phyloP scores from a whole-genome alignment of 352 stramenopile species.

The Phytophthora meadii region DNA sequence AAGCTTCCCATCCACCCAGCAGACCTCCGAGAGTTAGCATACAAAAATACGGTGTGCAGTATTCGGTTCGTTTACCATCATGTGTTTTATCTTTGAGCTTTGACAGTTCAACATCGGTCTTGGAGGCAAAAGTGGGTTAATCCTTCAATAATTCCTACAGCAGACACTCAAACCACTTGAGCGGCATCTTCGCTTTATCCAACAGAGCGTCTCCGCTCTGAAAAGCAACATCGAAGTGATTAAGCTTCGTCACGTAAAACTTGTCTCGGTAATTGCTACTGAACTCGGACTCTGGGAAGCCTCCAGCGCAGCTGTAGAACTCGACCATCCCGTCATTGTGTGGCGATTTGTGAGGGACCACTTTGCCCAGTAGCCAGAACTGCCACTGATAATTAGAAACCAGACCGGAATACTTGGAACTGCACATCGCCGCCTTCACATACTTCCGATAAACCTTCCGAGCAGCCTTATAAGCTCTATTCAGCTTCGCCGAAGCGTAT shows the following conservation, averaged over 20 bases:
- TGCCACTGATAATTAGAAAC: slow-evolving; percentile 27
- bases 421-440: slow-evolving; percentile 28
- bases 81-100: slow-evolving; percentile 34
- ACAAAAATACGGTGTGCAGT: slow-evolving; percentile 1
- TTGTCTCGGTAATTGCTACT: slow-evolving; percentile 31
- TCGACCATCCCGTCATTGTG: slow-evolving; percentile 44
- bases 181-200: slow-evolving; percentile 46
- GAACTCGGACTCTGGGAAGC: slow-evolving; percentile 31
- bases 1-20: slow-evolving; percentile 4
- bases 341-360: slow-evolving; percentile 36
- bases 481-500: slow-evolving; percentile 23
- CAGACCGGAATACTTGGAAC: slow-evolving; percentile 31
- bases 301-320: slow-evolving; percentile 44
- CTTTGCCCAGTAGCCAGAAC: slow-evolving; percentile 8
- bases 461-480: slow-evolving; percentile 31
- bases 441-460: slow-evolving; percentile 32
- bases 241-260: slow-evolving; percentile 49
- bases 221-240: slow-evolving; percentile 46
- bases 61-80: slow-evolving; percentile 26
- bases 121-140: too few species aligned
- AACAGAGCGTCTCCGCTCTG: slow-evolving; percentile 49
- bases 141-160: slow-evolving; percentile 12
- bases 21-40: not conserved
- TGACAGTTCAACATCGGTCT: slow-evolving; percentile 16
- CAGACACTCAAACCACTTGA: slow-evolving; percentile 68